Evolutionary conservation across 345 rosid species (phyloP), one percentile per base, ranked within the genome.

Genomic region (Brassica rapa): DNA sequence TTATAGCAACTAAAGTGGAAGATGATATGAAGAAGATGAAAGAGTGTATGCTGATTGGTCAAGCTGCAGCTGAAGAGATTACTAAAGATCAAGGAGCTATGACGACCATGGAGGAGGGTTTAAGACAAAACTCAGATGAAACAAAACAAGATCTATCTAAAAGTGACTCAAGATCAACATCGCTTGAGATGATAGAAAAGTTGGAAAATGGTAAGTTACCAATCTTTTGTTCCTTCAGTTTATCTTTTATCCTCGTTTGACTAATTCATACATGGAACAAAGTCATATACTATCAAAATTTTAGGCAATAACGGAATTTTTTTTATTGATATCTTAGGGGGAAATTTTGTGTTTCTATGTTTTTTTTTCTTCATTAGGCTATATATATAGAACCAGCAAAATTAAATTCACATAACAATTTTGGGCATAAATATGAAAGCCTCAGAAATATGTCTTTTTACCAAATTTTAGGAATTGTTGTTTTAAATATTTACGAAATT

Each of bases 151-250:
- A 7, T 77, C 66, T 25, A 11, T 35, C 32, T 55, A 70, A 77
- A 57, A 51, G 43, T 35, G 56, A 62, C 63, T 70, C 70, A 1
- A 25, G 29, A 61, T 60, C 68, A 11, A 35, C 43, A 32, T 21
- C 74, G 5, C 70, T 62, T 70, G 74, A 49, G 6, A 69, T 30
- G 27, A 37, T 33, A 21, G 64, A 35, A 32, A 77, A 37, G 27
- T 19, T 71, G 33, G 71, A 64, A 70, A 70, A 8, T 64, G 51
- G 81, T 77, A 71, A 71, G 76, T 57, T 71, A 43, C 71, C 30
- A 0, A 33, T 51, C 6, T 77, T 23, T 46, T 32, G 10, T 37
- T 37, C 39, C 43, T 9, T 16, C n/a, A 10, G 15, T 10, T 60
- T 25, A 8, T 49, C 56, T 49, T 49, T 49, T 49, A 49, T 49